A percentile compares a stretch with the other conserved stretches of the same genome.
phyloP scores from a whole-genome alignment of 2,329 filamentous ascomycete genomes.

The Nigrospora sphaerica region DNA sequence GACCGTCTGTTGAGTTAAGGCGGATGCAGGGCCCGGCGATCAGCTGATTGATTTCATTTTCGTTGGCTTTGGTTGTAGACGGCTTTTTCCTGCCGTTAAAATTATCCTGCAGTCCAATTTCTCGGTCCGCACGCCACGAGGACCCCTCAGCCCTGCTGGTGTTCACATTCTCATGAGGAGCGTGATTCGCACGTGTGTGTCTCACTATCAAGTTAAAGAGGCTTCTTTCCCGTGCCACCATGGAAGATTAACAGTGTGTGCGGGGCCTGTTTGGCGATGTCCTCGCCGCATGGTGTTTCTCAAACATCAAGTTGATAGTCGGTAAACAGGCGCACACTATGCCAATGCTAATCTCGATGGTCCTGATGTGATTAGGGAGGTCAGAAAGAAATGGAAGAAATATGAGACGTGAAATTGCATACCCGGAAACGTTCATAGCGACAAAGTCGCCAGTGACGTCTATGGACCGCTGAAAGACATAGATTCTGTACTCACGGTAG shows the following conservation, averaged over 20 bases:
- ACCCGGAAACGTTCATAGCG: constrained; percentile 3
- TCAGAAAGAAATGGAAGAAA: background rate
- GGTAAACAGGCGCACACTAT: constrained; percentile 20
- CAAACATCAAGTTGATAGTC: constrained; percentile 10
- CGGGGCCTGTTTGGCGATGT: background rate
- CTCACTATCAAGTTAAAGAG: background rate
- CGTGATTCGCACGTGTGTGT: background rate
- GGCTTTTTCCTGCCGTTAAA: background rate
- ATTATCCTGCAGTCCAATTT: background rate
- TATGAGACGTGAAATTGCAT: background rate
- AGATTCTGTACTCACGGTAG: constrained; percentile 16
- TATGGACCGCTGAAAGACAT: constrained; percentile 12
- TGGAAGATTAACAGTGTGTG: background rate
- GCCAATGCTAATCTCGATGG: constrained; percentile 17
- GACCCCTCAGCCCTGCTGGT: background rate
- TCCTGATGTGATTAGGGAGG: constrained; percentile 1
- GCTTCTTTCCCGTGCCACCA: background rate
- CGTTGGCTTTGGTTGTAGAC: background rate
- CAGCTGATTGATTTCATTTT: background rate
- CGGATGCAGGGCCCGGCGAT: background rate
- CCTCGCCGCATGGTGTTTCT: background rate
- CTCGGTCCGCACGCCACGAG: background rate
- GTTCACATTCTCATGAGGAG: background rate
- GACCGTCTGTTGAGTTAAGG: background rate
- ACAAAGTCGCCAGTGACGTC: constrained; percentile 18